These are phyloP conservation scores for Ogataea ganodermae DNA, from an alignment of 805 yeast species.

Conservation along the genomic window DNA sequence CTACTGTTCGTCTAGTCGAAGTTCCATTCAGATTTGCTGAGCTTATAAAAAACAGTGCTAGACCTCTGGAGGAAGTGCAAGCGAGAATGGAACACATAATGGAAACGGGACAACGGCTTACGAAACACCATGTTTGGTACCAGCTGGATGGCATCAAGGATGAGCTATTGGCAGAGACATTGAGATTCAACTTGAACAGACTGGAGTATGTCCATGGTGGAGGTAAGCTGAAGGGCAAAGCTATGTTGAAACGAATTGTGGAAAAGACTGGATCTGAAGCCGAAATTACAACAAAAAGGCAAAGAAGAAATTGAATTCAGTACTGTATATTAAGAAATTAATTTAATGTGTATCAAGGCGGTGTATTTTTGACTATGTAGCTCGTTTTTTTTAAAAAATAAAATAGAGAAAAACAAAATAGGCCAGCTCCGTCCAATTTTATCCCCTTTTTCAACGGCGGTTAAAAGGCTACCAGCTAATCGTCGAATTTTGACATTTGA, in stretches of 20 bases:
- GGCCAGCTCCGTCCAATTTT: not conserved
- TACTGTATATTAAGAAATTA: not conserved
- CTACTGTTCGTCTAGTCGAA: slow-evolving; percentile 65
- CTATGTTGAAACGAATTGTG: slow-evolving; percentile 34
- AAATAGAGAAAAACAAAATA: not conserved
- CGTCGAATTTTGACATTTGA: no score
- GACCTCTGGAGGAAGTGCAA: slow-evolving; percentile 55
- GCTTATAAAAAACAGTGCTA: slow-evolving; percentile 65
- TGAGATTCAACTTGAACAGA: slow-evolving; percentile 55
- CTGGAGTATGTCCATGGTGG: slow-evolving; percentile 38
- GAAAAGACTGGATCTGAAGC: slow-evolving; percentile 31
- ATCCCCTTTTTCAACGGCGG: slow-evolving; percentile 2
- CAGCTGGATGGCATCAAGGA: slow-evolving; percentile 77
- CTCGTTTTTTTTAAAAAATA: no score
- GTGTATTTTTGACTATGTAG: no score
- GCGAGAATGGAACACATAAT: slow-evolving; percentile 62
- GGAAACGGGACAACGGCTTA: slow-evolving; percentile 57
- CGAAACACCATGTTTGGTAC: slow-evolving; percentile 76
- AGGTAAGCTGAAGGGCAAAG: slow-evolving; percentile 36
- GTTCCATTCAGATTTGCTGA: slow-evolving; percentile 68
- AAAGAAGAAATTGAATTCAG: slow-evolving; percentile 10
- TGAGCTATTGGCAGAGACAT: slow-evolving; percentile 61
- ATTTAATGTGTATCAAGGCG: not conserved
- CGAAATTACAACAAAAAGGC: slow-evolving; percentile 21
- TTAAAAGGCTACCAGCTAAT: not conserved